Evolutionary conservation across 129 eudicot species (phyloP).

Genomic region (Oenanthe sinensis): DNA sequence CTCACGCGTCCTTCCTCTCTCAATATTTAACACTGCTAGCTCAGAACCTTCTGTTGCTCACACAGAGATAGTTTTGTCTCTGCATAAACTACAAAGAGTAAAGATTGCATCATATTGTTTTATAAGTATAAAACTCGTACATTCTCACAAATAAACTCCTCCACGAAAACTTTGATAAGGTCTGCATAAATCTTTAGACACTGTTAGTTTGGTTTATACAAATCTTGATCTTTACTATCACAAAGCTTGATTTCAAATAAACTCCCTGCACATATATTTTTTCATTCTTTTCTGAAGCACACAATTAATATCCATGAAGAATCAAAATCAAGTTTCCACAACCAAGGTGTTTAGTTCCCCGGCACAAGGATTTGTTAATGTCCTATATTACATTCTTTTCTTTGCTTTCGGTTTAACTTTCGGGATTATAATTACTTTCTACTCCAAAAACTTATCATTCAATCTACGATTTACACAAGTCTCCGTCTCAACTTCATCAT

Average conservation of each 20-base stretch:
- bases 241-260: too few relatives aligned
- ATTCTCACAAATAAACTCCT: neutral
- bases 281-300: neutral
- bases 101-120: neutral
- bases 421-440: constrained; percentile 43
- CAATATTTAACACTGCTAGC: neutral
- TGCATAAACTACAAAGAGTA: neutral
- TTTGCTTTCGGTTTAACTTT: constrained; percentile 50
- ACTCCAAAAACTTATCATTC: constrained; percentile 34
- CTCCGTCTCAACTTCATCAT: constrained; percentile 16
- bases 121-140: neutral
- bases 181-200: neutral
- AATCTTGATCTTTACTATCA: too few relatives aligned
- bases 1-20: neutral
- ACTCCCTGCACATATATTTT: neutral
- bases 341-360: constrained; percentile 21
- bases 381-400: constrained; percentile 35
- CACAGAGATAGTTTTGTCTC: neutral
- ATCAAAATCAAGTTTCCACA: neutral
- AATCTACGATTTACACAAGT: constrained; percentile 38
- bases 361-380: constrained; percentile 29
- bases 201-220: neutral
- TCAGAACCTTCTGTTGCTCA: neutral
- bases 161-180: neutral
- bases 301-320: neutral